Percentiles rank a stretch among this genome's conserved stretches.
Conservation (phyloP, 257 asterid genomes). For the Knoxia roxburghii region DNA sequence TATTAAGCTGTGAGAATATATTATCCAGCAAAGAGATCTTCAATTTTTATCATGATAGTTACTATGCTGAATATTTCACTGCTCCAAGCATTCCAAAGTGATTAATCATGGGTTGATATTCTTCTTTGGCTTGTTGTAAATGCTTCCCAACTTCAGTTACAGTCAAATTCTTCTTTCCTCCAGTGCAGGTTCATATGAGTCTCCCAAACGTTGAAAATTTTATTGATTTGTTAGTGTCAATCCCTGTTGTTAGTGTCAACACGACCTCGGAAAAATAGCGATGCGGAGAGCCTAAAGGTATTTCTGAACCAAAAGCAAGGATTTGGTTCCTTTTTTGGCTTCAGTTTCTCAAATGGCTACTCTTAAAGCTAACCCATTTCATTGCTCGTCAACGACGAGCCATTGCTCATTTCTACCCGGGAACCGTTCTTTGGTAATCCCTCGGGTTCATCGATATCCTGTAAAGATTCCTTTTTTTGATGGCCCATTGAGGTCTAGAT, state of each 20-base stretch:
- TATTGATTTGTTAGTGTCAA: conserved; percentile 68
- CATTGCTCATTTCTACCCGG: neutral
- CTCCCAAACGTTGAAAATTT: conserved; percentile 74
- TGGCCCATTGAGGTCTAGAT: conserved; percentile 29
- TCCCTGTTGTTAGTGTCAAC: conserved; percentile 65
- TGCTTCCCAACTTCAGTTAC: conserved; percentile 12
- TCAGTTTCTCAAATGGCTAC: conserved; percentile 8
- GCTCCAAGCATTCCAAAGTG: neutral
- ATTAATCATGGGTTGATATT: neutral
- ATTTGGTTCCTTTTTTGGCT: neutral
- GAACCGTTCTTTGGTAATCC: conserved; percentile 1
- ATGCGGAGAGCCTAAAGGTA: neutral
- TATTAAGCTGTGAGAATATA: too few species aligned
- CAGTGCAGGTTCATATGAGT: conserved; percentile 87
- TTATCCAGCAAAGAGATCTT: neutral
- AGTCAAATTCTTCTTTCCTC: conserved; percentile 15
- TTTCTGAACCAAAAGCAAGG: too few species aligned
- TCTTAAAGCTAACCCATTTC: conserved; percentile 8
- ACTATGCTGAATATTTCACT: neutral
- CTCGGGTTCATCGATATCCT: conserved; percentile 20
- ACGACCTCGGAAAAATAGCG: neutral
- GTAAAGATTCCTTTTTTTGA: conserved; percentile 34
- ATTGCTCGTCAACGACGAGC: conserved; percentile 3
- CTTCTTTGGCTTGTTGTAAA: neutral
- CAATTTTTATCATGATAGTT: neutral